Conservation (phyloP, 2,329 filamentous ascomycete species). For the Ceratocystis colombiana region DNA sequence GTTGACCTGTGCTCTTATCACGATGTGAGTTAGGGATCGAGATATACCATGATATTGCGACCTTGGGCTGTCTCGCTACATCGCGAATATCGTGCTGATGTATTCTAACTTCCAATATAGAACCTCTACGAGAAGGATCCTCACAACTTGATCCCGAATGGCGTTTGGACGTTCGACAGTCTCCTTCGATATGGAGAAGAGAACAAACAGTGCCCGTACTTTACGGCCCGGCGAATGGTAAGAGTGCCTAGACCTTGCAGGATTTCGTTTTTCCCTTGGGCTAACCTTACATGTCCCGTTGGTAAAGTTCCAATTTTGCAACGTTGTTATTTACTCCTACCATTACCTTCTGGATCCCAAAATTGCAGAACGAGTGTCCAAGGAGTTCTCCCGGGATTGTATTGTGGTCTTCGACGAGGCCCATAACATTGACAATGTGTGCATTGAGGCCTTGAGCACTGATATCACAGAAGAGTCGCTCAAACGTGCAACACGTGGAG, state of each 20-base stretch:
- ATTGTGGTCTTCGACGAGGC: slow-evolving; percentile 98
- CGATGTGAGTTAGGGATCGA: slow-evolving; percentile 49
- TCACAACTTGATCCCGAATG: slow-evolving; percentile 86
- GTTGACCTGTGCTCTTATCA: slow-evolving; percentile 94
- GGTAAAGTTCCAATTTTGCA: slow-evolving; percentile 86
- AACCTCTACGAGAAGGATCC: slow-evolving; percentile 92
- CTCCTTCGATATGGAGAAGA: slow-evolving; percentile 84
- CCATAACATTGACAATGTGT: slow-evolving; percentile 99
- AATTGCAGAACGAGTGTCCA: slow-evolving; percentile 90
- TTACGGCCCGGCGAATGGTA: slow-evolving; percentile 88
- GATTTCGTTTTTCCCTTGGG: slow-evolving; percentile 20
- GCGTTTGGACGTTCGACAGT: slow-evolving; percentile 90
- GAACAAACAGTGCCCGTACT: slow-evolving; percentile 95
- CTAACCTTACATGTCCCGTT: not conserved
- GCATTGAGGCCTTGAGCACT: slow-evolving; percentile 93
- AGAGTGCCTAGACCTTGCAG: slow-evolving; percentile 27
- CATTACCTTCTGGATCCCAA: slow-evolving; percentile 97
- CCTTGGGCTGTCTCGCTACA: not conserved
- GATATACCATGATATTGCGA: not conserved
- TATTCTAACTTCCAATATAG: slow-evolving; percentile 33
- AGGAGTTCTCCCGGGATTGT: slow-evolving; percentile 92
- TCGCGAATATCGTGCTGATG: not conserved
- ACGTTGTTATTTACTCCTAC: slow-evolving; percentile 99
- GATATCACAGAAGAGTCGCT: slow-evolving; percentile 93
- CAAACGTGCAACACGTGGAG: slow-evolving; percentile 79